Base-by-base conservation (phyloP, 352 stramenopile species). In the Phytophthora constricta region DNA sequence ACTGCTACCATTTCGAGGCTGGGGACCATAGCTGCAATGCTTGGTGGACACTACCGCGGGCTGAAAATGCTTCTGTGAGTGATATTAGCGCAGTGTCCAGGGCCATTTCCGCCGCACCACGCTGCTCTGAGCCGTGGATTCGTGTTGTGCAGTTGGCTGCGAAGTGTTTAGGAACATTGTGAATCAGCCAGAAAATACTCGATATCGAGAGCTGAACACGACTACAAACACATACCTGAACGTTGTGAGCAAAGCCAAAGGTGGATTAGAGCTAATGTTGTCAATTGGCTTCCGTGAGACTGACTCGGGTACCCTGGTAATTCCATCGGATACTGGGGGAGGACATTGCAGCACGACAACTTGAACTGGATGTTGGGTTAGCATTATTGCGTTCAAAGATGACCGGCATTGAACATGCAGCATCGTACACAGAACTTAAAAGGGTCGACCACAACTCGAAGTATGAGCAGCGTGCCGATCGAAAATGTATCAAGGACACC, bases 281-380 rank as follows among this genome's bases (percentile, higher is more conserved):
- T 75, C 72, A 0, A 23, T 91, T 2, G 84, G 82, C 0, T 93
- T 93, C 49, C 77, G 77, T 13, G 79, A 90, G 37, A 88, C 74
- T 0, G 70, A 90, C 23, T 50, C 50, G 0, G 73, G 71, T 2
- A 67, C 72, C 14, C 33, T 92, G 0, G n/a, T 74, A 9, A 53
- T 92, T 16, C 69, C 76, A 4, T 27, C 52, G 0, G 77, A 34
- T 59, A 4, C 53, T 46, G 5, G 9, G 72, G 3, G 54, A 55
- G 5, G 56, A 72, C 10, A 25, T 92, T 2, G 41, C 56, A 2
- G 82, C 82, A 4, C 61, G 84, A 3, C 53, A 68, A 39, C 45
- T 91, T 4, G 82, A 92, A 64, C 57, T 92, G 3, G 70, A 79
- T 0, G 66, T 85, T 22, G 82, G 80, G 3, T 42, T 80, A 23